Percentiles rank a stretch among this genome's conserved stretches.
Conservation (phyloP, 1,284 basidiomycete genomes). For the Pisolithus thermaeus region DNA sequence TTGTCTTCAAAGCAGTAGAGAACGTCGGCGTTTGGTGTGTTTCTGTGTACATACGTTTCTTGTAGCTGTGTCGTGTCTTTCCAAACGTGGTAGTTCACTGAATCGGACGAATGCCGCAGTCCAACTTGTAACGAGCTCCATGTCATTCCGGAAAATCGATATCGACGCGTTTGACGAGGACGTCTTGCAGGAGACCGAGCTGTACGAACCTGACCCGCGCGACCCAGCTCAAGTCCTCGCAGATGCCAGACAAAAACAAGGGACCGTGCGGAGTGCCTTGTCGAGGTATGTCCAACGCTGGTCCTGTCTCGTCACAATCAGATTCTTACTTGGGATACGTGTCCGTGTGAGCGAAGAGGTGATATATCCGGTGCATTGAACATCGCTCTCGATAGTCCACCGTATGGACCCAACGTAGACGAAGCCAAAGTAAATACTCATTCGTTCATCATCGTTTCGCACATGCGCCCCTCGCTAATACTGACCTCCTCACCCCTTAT, state of each 20-base stretch:
- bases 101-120: no score
- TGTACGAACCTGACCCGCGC: conserved; percentile 84
- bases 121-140: conserved; percentile 20
- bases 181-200: conserved; percentile 75
- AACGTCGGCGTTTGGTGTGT: neutral
- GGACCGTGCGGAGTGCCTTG: conserved; percentile 67
- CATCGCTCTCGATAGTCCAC: conserved; percentile 68
- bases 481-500: neutral
- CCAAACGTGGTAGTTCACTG: conserved; percentile 2
- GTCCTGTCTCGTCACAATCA: neutral
- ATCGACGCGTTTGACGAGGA: conserved; percentile 95
- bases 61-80: no score
- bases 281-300: conserved; percentile 53
- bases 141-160: conserved; percentile 92
- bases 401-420: conserved; percentile 80
- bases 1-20: conserved; percentile 35
- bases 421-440: conserved; percentile 74
- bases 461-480: no score
- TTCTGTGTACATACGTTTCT: neutral
- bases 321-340: neutral
- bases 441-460: no score
- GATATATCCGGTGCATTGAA: conserved; percentile 51
- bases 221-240: conserved; percentile 68
- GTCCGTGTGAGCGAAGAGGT: no score
- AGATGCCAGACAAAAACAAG: conserved; percentile 73